These are phyloP conservation scores for Rhinocladiella similis DNA, from an alignment of 2,329 filamentous ascomycete species.

Conservation along the genomic window DNA sequence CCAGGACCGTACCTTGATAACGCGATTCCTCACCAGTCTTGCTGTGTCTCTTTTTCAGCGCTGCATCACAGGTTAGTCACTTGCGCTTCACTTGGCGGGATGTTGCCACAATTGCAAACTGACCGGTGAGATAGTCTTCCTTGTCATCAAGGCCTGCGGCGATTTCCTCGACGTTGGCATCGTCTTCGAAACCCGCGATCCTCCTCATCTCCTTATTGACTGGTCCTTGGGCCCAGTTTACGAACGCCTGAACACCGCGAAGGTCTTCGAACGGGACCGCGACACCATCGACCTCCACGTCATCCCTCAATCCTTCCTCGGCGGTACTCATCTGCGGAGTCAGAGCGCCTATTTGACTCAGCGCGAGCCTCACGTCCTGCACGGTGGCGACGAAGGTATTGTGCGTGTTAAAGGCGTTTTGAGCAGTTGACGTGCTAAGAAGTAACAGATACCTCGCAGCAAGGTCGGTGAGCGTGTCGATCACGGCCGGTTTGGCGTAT, in stretches of 20 bases:
- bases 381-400: constrained; percentile 64
- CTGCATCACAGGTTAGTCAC: constrained; percentile 41
- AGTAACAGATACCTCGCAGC: constrained; percentile 76
- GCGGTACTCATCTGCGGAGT: constrained; percentile 65
- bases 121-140: constrained; percentile 70
- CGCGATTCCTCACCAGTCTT: constrained; percentile 85
- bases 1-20: constrained; percentile 81
- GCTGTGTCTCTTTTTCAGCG: constrained; percentile 87
- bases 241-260: constrained; percentile 73
- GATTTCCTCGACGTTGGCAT: constrained; percentile 49
- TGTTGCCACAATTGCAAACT: constrained; percentile 34
- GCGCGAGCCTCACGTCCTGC: constrained; percentile 79
- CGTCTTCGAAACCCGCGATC: constrained; percentile 68
- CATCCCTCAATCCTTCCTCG: constrained; percentile 67
- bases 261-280: constrained; percentile 61
- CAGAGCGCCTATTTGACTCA: constrained; percentile 77
- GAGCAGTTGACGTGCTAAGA: constrained; percentile 70
- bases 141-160: constrained; percentile 53
- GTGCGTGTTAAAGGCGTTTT: constrained; percentile 70
- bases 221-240: constrained; percentile 74
- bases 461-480: constrained; percentile 86
- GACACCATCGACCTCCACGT: constrained; percentile 35
- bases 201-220: constrained; percentile 78
- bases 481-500: constrained; percentile 73
- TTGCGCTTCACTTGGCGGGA: constrained; percentile 3